Percentiles rank a stretch among this genome's conserved stretches.
Conservation (phyloP, 768 basidiomycete species). For the Boletus rufocinnamomeus region DNA sequence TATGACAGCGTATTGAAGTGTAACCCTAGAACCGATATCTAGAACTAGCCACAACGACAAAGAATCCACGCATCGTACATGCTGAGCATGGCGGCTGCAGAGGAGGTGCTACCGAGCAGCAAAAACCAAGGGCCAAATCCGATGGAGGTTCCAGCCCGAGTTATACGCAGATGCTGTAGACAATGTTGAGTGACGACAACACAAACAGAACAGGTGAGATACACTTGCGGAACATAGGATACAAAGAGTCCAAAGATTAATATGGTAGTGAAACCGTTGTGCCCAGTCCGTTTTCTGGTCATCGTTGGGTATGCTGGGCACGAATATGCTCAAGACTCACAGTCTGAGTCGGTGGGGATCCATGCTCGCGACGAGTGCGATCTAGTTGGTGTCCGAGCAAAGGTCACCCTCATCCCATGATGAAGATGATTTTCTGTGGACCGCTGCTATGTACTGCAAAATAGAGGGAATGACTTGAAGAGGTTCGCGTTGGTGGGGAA, state of each 20-base stretch:
- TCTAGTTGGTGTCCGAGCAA: too few relatives aligned
- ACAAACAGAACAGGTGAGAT: slow-evolving; percentile 2
- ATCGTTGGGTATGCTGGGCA: background rate
- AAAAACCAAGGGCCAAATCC: slow-evolving; percentile 95
- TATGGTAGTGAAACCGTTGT: slow-evolving; percentile 57
- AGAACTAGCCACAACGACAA: background rate
- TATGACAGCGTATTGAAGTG: slow-evolving; percentile 82
- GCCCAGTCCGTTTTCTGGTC: slow-evolving; percentile 72
- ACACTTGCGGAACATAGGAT: slow-evolving; percentile 84
- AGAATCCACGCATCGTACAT: slow-evolving; percentile 47
- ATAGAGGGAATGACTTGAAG: too few relatives aligned
- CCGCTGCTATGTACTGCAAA: too few relatives aligned
- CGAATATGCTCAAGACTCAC: slow-evolving; percentile 11
- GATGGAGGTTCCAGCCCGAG: slow-evolving; percentile 73
- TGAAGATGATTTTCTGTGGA: too few relatives aligned
- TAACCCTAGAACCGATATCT: slow-evolving; percentile 51
- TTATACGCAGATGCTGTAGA: slow-evolving; percentile 77
- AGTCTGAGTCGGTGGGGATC: background rate
- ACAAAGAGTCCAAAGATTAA: slow-evolving; percentile 74
- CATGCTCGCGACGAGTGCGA: background rate
- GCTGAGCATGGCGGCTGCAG: slow-evolving; percentile 82
- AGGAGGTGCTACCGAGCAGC: slow-evolving; percentile 83
- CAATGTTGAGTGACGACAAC: background rate
- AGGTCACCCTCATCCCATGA: too few relatives aligned
- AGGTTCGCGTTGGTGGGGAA: too few relatives aligned